Conservation (phyloP, 148 eudicot species). For the Pouteria glomerata region DNA sequence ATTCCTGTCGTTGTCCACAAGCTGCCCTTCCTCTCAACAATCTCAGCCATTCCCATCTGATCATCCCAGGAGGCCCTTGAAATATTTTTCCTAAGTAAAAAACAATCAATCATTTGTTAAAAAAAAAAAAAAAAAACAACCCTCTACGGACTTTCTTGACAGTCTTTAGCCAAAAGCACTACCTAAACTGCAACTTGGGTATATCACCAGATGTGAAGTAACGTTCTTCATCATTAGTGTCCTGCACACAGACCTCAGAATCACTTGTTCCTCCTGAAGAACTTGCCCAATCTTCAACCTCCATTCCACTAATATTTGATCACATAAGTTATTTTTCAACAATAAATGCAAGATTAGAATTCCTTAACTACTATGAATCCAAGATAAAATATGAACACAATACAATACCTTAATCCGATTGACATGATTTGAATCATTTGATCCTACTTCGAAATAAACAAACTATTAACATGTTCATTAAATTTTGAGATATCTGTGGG, state of each 20-base stretch:
- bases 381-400: no score
- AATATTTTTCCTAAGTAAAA: conserved; percentile 37
- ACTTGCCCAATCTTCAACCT: conserved; percentile 29
- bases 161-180: not conserved
- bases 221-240: conserved; percentile 48
- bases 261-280: conserved; percentile 37
- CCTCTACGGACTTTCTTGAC: not conserved
- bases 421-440: no score
- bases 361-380: no score
- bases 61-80: conserved; percentile 66
- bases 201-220: conserved; percentile 31
- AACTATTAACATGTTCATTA: no score
- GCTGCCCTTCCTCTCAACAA: conserved; percentile 58
- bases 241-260: conserved; percentile 41
- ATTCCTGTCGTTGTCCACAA: conserved; percentile 71
- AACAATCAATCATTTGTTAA: not conserved
- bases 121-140: no score
- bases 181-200: conserved; percentile 67
- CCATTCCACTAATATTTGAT: conserved; percentile 20
- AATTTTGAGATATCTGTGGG: no score
- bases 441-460: no score
- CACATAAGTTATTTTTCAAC: not conserved
- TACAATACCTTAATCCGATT: no score
- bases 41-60: conserved; percentile 70
- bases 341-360: not conserved